Evolutionary conservation across 345 rosid species (phyloP).

Genomic region (Anacardium occidentale): DNA sequence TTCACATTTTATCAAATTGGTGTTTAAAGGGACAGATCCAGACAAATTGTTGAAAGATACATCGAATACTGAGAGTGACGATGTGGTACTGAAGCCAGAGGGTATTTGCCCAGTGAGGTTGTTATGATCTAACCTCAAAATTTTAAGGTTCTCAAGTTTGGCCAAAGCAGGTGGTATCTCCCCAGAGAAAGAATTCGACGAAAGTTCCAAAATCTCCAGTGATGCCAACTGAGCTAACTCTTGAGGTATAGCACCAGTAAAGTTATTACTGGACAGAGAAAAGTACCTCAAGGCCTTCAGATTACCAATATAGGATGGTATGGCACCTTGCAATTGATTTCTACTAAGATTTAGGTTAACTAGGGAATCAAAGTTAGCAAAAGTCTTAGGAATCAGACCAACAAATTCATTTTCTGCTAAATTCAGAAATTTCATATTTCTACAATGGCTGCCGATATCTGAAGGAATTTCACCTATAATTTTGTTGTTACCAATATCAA

Average conservation of each 20-base stretch:
- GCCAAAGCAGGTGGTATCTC: conserved; percentile 39
- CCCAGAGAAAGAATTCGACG: conserved; percentile 41
- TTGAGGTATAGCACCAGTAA: conserved; percentile 39
- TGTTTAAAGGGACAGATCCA: conserved; percentile 41
- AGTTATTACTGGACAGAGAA: conserved; percentile 39
- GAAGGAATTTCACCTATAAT: conserved; percentile 42
- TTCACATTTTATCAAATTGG: conserved; percentile 30
- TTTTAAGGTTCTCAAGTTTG: conserved; percentile 39
- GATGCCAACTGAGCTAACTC: conserved; percentile 35
- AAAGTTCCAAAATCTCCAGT: conserved; percentile 50
- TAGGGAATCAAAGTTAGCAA: conserved; percentile 32
- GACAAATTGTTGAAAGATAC: conserved; percentile 57
- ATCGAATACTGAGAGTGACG: conserved; percentile 43
- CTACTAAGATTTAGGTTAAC: conserved; percentile 41
- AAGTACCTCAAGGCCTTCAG: conserved; percentile 34
- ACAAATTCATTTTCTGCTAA: conserved; percentile 34
- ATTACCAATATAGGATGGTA: conserved; percentile 36
- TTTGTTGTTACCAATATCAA: conserved; percentile 40
- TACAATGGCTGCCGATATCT: conserved; percentile 38
- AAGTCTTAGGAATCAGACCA: conserved; percentile 39
- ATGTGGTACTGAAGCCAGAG: conserved; percentile 29
- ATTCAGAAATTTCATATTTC: conserved; percentile 36
- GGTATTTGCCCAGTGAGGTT: conserved; percentile 46
- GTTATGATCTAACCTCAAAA: conserved; percentile 42
- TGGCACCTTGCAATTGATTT: conserved; percentile 39